These are phyloP conservation scores for Lycium ferocissimum DNA, from an alignment of 257 asterid species.

Conservation along the genomic window DNA sequence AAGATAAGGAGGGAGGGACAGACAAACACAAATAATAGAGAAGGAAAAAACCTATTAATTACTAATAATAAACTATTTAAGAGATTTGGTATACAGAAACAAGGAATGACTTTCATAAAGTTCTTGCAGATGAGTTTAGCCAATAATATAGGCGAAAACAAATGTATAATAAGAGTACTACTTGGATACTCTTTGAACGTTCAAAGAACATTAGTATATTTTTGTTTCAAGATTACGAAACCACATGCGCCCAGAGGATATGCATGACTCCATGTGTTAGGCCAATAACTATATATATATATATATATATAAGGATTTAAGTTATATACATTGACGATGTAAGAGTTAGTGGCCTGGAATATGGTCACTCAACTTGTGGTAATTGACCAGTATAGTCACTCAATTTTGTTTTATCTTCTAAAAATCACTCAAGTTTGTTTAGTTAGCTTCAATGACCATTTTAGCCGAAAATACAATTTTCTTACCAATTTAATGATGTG, in stretches of 20 bases:
- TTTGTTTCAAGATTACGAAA: conserved; percentile 56
- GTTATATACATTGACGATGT: no score
- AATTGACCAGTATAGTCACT: no score
- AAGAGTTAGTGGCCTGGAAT: no score
- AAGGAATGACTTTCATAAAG: conserved; percentile 13
- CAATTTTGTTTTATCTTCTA: no score
- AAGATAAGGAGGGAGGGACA: background rate
- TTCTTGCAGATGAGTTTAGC: background rate
- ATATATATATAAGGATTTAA: no score
- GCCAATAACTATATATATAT: background rate
- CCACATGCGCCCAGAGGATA: conserved; percentile 42
- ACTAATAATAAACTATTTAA: conserved; percentile 13
- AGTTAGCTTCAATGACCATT: no score
- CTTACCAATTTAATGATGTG: no score
- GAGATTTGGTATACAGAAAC: conserved; percentile 14
- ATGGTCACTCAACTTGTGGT: no score
- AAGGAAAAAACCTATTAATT: background rate
- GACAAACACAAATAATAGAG: background rate
- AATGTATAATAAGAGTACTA: conserved; percentile 35
- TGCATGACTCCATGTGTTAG: conserved; percentile 47
- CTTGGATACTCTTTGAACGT: conserved; percentile 53
- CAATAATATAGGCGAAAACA: background rate
- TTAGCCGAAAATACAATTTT: no score
- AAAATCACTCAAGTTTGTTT: no score
- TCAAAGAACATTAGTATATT: conserved; percentile 40